A percentile compares a stretch with the other conserved stretches of the same genome.
Conservation (phyloP, 805 yeast genomes). For the Pichia nakasei region DNA sequence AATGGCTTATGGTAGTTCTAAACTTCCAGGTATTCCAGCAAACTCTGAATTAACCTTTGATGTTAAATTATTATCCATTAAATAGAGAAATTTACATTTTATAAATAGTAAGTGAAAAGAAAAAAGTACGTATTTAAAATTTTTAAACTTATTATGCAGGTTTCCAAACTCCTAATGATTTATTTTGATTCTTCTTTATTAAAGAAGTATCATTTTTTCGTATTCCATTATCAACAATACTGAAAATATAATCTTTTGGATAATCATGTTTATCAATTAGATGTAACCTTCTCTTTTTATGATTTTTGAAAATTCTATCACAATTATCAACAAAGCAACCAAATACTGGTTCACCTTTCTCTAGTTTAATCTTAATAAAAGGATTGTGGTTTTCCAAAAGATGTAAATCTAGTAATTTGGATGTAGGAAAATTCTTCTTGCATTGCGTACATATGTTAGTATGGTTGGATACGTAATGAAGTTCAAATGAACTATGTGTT, state of each 20-base stretch:
- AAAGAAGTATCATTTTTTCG: slow-evolving; percentile 14
- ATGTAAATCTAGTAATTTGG: slow-evolving; percentile 36
- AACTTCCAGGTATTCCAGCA: slow-evolving; percentile 95
- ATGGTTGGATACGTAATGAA: slow-evolving; percentile 21
- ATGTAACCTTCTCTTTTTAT: slow-evolving; percentile 37
- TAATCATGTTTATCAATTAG: slow-evolving; percentile 42
- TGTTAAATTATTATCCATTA: slow-evolving; percentile 84
- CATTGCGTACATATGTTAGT: slow-evolving; percentile 31
- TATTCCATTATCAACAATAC: slow-evolving; percentile 24
- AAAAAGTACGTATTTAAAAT: background rate
- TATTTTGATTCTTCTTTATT: slow-evolving; percentile 13
- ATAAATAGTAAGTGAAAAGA: no score
- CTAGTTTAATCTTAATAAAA: slow-evolving; percentile 28
- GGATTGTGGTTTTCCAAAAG: slow-evolving; percentile 48
- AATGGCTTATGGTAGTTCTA: slow-evolving; percentile 92
- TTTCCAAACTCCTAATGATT: slow-evolving; percentile 12
- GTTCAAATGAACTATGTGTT: slow-evolving; percentile 10
- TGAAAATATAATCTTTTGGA: slow-evolving; percentile 29
- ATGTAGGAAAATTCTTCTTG: slow-evolving; percentile 34
- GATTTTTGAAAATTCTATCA: slow-evolving; percentile 29
- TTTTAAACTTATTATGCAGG: slow-evolving; percentile 7
- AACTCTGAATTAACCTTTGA: slow-evolving; percentile 95
- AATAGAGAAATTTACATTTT: slow-evolving; percentile 32
- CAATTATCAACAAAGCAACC: slow-evolving; percentile 39
- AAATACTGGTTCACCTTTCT: slow-evolving; percentile 31